phyloP scores from a whole-genome alignment of 2,329 filamentous ascomycete species.

The Phaeosphaeriaceae sp. region DNA sequence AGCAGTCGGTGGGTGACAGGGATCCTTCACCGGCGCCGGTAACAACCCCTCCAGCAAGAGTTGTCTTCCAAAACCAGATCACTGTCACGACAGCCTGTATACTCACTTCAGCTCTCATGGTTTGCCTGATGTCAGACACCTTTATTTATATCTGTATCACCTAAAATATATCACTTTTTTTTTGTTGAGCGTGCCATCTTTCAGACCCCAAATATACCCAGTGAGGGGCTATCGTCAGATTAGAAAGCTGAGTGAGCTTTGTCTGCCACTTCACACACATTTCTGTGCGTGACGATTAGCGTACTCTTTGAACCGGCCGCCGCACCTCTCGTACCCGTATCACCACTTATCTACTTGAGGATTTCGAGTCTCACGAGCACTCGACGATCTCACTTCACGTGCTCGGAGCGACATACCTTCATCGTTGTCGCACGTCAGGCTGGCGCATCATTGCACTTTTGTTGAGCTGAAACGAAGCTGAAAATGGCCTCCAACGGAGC shows the following conservation, averaged over 20 bases:
- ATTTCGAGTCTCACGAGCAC: too few relatives aligned
- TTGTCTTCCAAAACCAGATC: background rate
- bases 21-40: conserved; percentile 10
- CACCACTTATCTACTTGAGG: too few relatives aligned
- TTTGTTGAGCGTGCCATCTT: too few relatives aligned
- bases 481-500: conserved; percentile 43
- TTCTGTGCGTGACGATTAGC: background rate
- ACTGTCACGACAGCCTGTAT: background rate
- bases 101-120: background rate
- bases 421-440: too few relatives aligned
- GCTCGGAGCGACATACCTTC: too few relatives aligned
- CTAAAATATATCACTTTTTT: too few relatives aligned
- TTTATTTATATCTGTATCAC: background rate
- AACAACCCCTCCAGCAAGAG: conserved; percentile 3
- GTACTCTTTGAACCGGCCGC: too few relatives aligned
- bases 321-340: too few relatives aligned
- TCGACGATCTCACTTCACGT: too few relatives aligned
- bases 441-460: too few relatives aligned
- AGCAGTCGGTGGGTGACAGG: conserved; percentile 3
- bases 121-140: too few relatives aligned
- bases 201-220: background rate
- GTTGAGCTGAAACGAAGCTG: background rate
- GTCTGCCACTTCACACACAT: background rate
- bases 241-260: conserved; percentile 6
- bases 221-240: conserved; percentile 8